Evolutionary conservation across 2,329 filamentous ascomycete species (phyloP).

Genomic region (Colletotrichum destructivum): DNA sequence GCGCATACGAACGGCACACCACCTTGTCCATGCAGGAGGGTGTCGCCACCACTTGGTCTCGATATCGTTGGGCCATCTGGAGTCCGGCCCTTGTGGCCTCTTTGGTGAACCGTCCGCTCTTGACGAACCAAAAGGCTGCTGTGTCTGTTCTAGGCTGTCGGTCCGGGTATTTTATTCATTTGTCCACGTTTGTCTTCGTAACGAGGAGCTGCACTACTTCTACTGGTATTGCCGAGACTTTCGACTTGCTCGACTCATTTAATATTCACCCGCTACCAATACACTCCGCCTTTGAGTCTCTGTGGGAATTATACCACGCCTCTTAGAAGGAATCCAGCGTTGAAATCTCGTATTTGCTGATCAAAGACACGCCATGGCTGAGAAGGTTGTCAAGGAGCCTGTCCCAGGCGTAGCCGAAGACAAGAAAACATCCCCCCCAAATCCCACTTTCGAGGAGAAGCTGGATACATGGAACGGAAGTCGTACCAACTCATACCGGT

Average conservation of each 20-base stretch:
- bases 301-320: neutral
- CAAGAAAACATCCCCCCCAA: neutral
- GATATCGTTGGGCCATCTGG: slow-evolving; percentile 8
- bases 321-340: neutral
- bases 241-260: neutral
- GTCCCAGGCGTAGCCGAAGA: neutral
- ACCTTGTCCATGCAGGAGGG: slow-evolving; percentile 6
- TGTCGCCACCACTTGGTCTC: neutral
- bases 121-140: neutral
- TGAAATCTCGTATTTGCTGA: neutral
- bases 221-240: neutral
- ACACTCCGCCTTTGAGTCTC: too few relatives aligned
- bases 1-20: neutral
- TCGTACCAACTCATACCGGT: slow-evolving; percentile 70
- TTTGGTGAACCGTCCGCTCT: neutral
- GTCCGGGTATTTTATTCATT: too few relatives aligned
- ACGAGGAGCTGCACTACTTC: neutral
- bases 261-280: too few relatives aligned
- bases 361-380: neutral
- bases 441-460: neutral
- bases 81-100: neutral
- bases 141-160: neutral
- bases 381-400: slow-evolving; percentile 4
- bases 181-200: neutral
- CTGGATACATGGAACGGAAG: slow-evolving; percentile 77